These are phyloP conservation scores for Paecilomyces formosus DNA, from an alignment of 2,329 filamentous ascomycete genomes.

Conservation along the genomic window DNA sequence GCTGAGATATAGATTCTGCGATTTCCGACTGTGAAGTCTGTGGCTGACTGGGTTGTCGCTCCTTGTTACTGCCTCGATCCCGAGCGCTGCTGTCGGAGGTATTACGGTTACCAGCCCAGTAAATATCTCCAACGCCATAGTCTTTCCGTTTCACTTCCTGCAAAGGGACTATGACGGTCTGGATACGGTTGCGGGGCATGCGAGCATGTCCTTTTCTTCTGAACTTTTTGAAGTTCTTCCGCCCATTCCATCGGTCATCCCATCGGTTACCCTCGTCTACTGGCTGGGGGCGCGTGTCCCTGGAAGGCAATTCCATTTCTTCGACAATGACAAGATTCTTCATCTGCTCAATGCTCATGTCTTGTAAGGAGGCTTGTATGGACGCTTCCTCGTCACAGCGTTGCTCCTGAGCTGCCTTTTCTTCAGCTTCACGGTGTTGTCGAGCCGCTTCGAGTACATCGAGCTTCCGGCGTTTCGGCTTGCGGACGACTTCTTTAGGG, in stretches of 20 bases:
- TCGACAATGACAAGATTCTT: slow-evolving; percentile 69
- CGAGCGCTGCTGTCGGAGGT: slow-evolving; percentile 16
- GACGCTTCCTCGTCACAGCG: slow-evolving; percentile 61
- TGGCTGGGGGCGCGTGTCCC: slow-evolving; percentile 21
- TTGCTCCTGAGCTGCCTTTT: slow-evolving; percentile 47
- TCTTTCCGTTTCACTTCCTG: slow-evolving; percentile 64
- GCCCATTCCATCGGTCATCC: slow-evolving; percentile 85
- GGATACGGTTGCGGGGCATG: slow-evolving; percentile 32
- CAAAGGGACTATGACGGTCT: slow-evolving; percentile 60
- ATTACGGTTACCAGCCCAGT: slow-evolving; percentile 51
- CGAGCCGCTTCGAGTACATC: slow-evolving; percentile 61
- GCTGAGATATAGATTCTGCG: slow-evolving; percentile 5
- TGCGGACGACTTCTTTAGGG: slow-evolving; percentile 25
- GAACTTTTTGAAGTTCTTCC: slow-evolving; percentile 95
- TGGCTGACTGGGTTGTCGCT: slow-evolving; percentile 15
- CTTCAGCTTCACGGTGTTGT: slow-evolving; percentile 45
- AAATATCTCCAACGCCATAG: slow-evolving; percentile 67
- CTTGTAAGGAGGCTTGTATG: slow-evolving; percentile 50
- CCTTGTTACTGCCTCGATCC: slow-evolving; percentile 16
- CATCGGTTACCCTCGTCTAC: slow-evolving; percentile 56
- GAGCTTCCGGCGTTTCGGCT: slow-evolving; percentile 50
- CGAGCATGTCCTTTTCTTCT: slow-evolving; percentile 26
- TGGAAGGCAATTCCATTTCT: slow-evolving; percentile 57
- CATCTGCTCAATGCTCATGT: slow-evolving; percentile 64
- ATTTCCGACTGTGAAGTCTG: slow-evolving; percentile 1